Evolutionary conservation across 176 grass and related monocot genomes (phyloP).

Genomic region (Leersia perrieri): DNA sequence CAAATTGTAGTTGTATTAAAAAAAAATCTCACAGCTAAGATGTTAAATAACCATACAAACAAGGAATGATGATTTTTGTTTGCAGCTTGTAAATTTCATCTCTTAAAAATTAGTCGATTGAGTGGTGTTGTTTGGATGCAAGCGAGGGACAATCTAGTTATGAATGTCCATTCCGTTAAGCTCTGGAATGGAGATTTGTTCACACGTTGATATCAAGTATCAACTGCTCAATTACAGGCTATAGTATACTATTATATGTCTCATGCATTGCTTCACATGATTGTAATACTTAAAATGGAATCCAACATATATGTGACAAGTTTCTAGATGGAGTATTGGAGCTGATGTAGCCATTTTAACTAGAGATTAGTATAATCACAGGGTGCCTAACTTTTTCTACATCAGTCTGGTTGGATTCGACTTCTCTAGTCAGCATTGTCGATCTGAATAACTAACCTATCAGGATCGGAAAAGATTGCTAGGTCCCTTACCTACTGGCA

Average conservation of each 20-base stretch:
- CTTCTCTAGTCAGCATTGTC: background rate
- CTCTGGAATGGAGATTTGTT: background rate
- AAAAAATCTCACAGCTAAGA: too few species aligned
- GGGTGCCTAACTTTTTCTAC: background rate
- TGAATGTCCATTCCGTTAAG: background rate
- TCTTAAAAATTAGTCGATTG: too few species aligned
- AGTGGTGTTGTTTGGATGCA: background rate
- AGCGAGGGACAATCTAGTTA: background rate
- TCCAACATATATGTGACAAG: background rate
- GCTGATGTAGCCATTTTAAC: background rate
- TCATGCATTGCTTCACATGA: background rate
- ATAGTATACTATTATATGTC: background rate
- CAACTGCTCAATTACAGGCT: background rate
- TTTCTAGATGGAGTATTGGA: background rate
- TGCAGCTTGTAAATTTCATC: too few species aligned
- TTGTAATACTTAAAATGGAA: background rate
- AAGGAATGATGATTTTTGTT: too few species aligned
- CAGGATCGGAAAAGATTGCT: background rate
- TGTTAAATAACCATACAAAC: too few species aligned
- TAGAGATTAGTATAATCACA: background rate
- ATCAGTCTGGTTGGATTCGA: slow-evolving; percentile 1
- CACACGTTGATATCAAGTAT: background rate
- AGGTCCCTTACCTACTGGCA: background rate
- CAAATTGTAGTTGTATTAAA: too few species aligned
- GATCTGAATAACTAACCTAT: background rate